Percentiles rank a stretch among this genome's conserved stretches.
Conservation (phyloP, 23 red algal genomes). For the Agarophyton chilense region DNA sequence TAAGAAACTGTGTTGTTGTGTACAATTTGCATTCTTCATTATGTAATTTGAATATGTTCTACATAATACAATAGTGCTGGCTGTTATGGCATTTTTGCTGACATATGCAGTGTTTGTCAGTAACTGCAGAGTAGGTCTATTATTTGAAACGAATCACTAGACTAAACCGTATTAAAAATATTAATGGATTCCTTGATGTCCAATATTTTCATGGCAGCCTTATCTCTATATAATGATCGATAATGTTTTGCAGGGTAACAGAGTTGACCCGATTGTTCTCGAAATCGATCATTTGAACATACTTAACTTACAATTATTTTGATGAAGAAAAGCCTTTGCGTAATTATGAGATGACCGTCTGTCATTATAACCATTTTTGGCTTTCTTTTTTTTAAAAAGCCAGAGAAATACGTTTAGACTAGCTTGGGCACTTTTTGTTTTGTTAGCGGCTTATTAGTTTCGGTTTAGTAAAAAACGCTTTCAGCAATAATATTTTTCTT, state of each 20-base stretch:
- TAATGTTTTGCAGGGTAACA: not conserved
- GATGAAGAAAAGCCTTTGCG: not conserved
- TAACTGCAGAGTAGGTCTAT: no score
- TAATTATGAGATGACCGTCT: constrained; percentile 16
- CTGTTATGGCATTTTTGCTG: no score
- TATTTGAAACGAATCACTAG: not conserved
- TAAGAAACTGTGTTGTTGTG: no score
- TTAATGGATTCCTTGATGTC: not conserved
- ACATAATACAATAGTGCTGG: no score
- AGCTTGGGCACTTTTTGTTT: not conserved
- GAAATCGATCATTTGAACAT: constrained; percentile 22
- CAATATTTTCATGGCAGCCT: not conserved
- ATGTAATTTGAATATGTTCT: no score
- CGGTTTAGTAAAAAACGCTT: not conserved
- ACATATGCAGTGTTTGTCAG: no score
- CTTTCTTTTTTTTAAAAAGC: not conserved
- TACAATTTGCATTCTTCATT: no score
- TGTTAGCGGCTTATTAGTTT: not conserved
- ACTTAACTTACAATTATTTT: not conserved
- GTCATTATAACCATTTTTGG: not conserved
- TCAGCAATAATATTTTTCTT: not conserved
- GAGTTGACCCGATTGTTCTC: constrained; percentile 8
- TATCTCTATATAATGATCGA: not conserved
- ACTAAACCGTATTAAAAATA: constrained; percentile 27
- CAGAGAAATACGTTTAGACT: not conserved